phyloP scores from a whole-genome alignment of 768 basidiomycete genomes.

The Phlegmacium glaucopus region DNA sequence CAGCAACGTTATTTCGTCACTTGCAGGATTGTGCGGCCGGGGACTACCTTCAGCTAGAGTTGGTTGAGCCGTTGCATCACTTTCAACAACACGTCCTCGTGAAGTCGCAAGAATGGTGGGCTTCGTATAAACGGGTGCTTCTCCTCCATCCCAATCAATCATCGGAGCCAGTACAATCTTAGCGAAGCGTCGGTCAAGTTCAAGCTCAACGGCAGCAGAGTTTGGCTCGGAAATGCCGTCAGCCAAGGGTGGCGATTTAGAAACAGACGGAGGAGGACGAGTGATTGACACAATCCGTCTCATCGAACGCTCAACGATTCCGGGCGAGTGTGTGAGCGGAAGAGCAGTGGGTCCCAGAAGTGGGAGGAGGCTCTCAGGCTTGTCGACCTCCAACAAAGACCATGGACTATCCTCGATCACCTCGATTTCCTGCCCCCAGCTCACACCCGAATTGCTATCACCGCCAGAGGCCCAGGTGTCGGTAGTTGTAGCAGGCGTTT shows the following conservation, averaged over 20 bases:
- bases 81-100: slow-evolving; percentile 26
- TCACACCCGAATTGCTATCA: not conserved
- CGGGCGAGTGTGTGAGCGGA: slow-evolving; percentile 60
- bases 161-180: slow-evolving; percentile 39
- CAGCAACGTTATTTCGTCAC: slow-evolving; percentile 59
- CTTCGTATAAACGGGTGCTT: slow-evolving; percentile 27
- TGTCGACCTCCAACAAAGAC: slow-evolving; percentile 3
- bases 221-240: slow-evolving; percentile 14
- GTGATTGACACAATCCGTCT: slow-evolving; percentile 50
- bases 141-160: slow-evolving; percentile 39
- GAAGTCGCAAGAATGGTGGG: slow-evolving; percentile 38
- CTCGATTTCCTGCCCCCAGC: not conserved
- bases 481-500: not conserved
- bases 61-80: slow-evolving; percentile 32
- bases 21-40: slow-evolving; percentile 46
- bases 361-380: slow-evolving; percentile 10
- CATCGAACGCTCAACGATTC: slow-evolving; percentile 63
- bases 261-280: slow-evolving; percentile 28
- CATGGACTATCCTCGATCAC: not conserved
- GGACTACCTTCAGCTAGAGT: slow-evolving; percentile 11
- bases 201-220: slow-evolving; percentile 33
- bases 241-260: slow-evolving; percentile 20
- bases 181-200: slow-evolving; percentile 32
- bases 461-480: slow-evolving; percentile 2
- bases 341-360: slow-evolving; percentile 55